phyloP scores from a whole-genome alignment of 306 rosid genomes.

The Inga laurina region DNA sequence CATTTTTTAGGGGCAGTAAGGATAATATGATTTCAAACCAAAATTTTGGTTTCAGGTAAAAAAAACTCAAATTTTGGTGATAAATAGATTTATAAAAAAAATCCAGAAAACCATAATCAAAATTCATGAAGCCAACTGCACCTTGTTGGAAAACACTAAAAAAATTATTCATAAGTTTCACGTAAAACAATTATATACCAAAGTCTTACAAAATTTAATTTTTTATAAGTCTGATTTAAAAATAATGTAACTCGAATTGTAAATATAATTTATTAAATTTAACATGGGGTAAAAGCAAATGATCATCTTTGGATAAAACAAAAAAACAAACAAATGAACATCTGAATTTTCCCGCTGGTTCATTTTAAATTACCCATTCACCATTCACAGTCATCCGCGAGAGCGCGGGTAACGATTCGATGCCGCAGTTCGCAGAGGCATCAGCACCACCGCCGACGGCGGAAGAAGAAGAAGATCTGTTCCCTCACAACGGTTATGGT shows the following conservation, averaged over 20 bases:
- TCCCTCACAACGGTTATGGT: constrained; percentile 18
- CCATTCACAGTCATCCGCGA: neutral
- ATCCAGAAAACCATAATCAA: neutral
- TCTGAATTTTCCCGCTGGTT: constrained; percentile 18
- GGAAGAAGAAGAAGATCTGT: constrained; percentile 25
- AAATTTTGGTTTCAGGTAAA: neutral
- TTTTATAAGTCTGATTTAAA: no score
- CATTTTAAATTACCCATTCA: constrained; percentile 35
- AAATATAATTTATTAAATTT: no score
- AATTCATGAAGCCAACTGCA: neutral
- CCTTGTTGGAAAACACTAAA: neutral
- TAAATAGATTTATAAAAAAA: neutral
- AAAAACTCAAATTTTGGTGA: neutral
- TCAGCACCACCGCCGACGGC: constrained; percentile 22
- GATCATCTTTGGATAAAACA: no score
- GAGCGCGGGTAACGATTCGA: constrained; percentile 32
- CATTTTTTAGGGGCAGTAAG: neutral
- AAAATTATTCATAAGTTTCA: no score
- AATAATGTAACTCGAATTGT: no score
- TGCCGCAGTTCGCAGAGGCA: constrained; percentile 29
- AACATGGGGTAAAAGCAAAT: neutral
- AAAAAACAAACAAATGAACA: neutral
- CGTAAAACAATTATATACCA: no score
- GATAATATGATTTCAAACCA: neutral
- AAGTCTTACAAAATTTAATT: no score